phyloP scores from a whole-genome alignment of 106 monocot species.

The Chionographis japonica region DNA sequence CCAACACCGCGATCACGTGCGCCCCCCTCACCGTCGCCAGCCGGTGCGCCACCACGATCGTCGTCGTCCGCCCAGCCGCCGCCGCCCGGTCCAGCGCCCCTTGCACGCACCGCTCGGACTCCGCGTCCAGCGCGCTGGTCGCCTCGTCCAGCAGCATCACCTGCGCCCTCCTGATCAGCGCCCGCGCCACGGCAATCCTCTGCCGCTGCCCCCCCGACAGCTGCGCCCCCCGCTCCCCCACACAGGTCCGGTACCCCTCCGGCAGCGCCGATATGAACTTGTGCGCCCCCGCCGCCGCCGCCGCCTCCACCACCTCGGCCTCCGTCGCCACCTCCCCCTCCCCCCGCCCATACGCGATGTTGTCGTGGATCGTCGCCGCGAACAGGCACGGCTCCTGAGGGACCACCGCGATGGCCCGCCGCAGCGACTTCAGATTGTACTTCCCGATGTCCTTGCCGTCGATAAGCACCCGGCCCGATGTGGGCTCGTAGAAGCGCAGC shows the following conservation, averaged over 20 bases:
- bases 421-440: constrained; percentile 64
- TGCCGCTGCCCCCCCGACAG: constrained; percentile 93
- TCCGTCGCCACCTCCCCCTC: constrained; percentile 43
- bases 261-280: constrained; percentile 85
- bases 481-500: constrained; percentile 89
- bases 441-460: constrained; percentile 89
- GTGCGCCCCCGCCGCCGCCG: constrained; percentile 76
- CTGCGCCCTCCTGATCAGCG: constrained; percentile 58
- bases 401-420: constrained; percentile 64
- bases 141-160: constrained; percentile 89
- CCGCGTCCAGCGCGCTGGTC: constrained; percentile 88
- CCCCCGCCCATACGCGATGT: constrained; percentile 75
- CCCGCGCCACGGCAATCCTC: constrained; percentile 79
- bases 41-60: constrained; percentile 82
- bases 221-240: constrained; percentile 84
- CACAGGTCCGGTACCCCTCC: constrained; percentile 74
- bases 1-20: constrained; percentile 77
- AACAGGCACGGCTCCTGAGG: constrained; percentile 93
- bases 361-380: constrained; percentile 67
- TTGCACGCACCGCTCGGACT: constrained; percentile 80
- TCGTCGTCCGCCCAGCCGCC: constrained; percentile 44
- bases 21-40: constrained; percentile 74
- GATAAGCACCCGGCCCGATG: constrained; percentile 70
- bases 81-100: constrained; percentile 52
- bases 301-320: constrained; percentile 84